These are phyloP conservation scores for Penicillium sp. DNA, from an alignment of 2,329 filamentous ascomycete species.

Conservation along the genomic window DNA sequence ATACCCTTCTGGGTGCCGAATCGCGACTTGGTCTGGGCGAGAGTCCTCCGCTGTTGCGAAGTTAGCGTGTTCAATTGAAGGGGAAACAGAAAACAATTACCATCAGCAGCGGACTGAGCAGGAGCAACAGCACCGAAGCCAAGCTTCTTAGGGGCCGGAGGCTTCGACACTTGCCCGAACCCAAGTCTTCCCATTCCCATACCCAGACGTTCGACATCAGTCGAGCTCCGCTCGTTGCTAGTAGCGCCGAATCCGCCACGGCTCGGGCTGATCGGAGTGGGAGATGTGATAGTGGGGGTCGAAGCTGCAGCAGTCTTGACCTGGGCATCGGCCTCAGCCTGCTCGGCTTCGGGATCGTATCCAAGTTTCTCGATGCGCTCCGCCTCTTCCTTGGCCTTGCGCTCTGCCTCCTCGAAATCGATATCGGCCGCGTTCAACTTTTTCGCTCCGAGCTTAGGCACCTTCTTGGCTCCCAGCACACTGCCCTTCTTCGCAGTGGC, in stretches of 20 bases:
- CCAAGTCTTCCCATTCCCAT: slow-evolving; percentile 83
- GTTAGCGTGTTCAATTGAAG: slow-evolving; percentile 8
- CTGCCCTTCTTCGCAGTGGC: slow-evolving; percentile 71
- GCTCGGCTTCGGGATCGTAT: slow-evolving; percentile 88
- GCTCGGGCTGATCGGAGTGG: slow-evolving; percentile 68
- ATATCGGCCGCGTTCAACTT: slow-evolving; percentile 72
- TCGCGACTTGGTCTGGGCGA: slow-evolving; percentile 78
- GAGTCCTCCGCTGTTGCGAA: slow-evolving; percentile 58
- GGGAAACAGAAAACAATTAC: slow-evolving; percentile 42
- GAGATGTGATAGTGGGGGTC: slow-evolving; percentile 62
- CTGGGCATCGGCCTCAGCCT: slow-evolving; percentile 42
- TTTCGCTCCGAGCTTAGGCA: slow-evolving; percentile 81
- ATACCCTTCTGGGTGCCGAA: slow-evolving; percentile 94
- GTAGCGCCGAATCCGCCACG: slow-evolving; percentile 57
- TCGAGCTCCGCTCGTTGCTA: slow-evolving; percentile 55
- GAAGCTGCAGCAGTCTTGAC: slow-evolving; percentile 35
- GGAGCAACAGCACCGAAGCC: slow-evolving; percentile 83
- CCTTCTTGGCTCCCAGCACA: slow-evolving; percentile 80
- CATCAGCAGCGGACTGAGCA: slow-evolving; percentile 63
- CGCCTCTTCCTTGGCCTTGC: slow-evolving; percentile 94
- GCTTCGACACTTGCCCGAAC: slow-evolving; percentile 69
- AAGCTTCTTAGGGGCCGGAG: slow-evolving; percentile 65
- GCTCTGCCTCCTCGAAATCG: slow-evolving; percentile 96
- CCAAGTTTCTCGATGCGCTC: slow-evolving; percentile 93
- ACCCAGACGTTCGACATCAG: slow-evolving; percentile 80